Conservation (phyloP, 768 basidiomycete species). For the Chalciporus chontae region DNA sequence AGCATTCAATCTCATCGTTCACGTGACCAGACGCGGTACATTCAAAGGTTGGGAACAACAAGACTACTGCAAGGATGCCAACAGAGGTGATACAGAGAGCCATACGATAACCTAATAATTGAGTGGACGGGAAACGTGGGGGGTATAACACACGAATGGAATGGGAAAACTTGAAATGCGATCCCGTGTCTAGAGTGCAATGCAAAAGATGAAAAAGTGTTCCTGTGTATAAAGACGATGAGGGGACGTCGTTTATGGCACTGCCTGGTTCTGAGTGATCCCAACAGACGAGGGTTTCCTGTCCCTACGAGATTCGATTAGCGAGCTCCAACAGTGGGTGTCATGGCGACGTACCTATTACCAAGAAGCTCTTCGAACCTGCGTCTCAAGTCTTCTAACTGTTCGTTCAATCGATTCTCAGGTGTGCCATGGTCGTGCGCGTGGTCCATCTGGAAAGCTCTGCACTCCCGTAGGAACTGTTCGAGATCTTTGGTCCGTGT, state of each 20-base stretch:
- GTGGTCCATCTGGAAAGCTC: slow-evolving; percentile 56
- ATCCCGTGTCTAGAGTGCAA: neutral
- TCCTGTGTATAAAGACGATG: neutral
- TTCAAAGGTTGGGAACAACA: neutral
- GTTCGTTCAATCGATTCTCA: slow-evolving; percentile 7
- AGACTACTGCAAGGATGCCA: neutral
- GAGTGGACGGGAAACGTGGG: neutral
- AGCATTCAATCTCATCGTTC: slow-evolving; percentile 21
- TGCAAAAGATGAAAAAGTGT: neutral
- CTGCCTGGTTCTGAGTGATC: neutral
- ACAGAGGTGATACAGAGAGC: neutral
- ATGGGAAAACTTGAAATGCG: neutral
- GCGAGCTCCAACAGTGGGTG: neutral
- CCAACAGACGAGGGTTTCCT: slow-evolving; percentile 20
- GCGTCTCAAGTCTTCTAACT: slow-evolving; percentile 13
- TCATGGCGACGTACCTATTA: slow-evolving; percentile 19
- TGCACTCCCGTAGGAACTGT: slow-evolving; percentile 60
- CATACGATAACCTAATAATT: neutral
- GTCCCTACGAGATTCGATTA: slow-evolving; percentile 10
- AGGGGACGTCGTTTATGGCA: neutral
- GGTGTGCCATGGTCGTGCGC: slow-evolving; percentile 34
- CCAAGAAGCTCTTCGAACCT: slow-evolving; percentile 30
- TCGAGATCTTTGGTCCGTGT: slow-evolving; percentile 58
- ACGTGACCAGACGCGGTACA: slow-evolving; percentile 16
- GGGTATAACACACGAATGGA: neutral